A percentile compares a stretch with the other conserved stretches of the same genome.
phyloP scores from a whole-genome alignment of 1,139 yeast species.

The Eremothecium coryli region DNA sequence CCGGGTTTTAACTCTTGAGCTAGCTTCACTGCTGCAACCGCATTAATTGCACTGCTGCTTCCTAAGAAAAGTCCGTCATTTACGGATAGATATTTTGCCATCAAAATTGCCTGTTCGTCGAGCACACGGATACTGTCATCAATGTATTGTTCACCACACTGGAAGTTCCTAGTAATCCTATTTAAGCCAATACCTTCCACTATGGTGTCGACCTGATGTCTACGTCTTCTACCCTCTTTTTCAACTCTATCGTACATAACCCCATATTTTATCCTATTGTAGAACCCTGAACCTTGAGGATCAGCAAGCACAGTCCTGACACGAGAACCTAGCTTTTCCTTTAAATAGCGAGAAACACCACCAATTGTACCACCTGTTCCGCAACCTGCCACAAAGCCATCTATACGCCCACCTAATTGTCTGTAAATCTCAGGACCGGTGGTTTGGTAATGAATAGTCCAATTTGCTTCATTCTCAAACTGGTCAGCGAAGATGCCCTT shows the following conservation, averaged over 20 bases:
- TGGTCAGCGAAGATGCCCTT: constrained; percentile 82
- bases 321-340: constrained; percentile 36
- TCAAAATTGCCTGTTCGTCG: constrained; percentile 70
- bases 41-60: constrained; percentile 83
- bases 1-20: constrained; percentile 56
- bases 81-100: constrained; percentile 77
- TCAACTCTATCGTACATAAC: constrained; percentile 90
- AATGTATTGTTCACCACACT: constrained; percentile 56
- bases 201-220: constrained; percentile 93
- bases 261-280: constrained; percentile 74
- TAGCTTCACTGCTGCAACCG: constrained; percentile 73
- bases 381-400: constrained; percentile 68
- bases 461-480: constrained; percentile 85
- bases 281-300: constrained; percentile 92
- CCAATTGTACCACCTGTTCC: constrained; percentile 50
- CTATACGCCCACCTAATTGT: constrained; percentile 57
- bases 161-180: constrained; percentile 73
- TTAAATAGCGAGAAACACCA: constrained; percentile 72
- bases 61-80: constrained; percentile 90
- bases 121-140: constrained; percentile 74
- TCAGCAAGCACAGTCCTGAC: constrained; percentile 63
- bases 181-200: constrained; percentile 93
- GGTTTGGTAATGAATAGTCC: constrained; percentile 71
- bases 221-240: constrained; percentile 82
- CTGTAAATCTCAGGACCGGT: constrained; percentile 86